These are phyloP conservation scores for Botrytis fabae DNA, from an alignment of 2,329 filamentous ascomycete species.

Conservation along the genomic window DNA sequence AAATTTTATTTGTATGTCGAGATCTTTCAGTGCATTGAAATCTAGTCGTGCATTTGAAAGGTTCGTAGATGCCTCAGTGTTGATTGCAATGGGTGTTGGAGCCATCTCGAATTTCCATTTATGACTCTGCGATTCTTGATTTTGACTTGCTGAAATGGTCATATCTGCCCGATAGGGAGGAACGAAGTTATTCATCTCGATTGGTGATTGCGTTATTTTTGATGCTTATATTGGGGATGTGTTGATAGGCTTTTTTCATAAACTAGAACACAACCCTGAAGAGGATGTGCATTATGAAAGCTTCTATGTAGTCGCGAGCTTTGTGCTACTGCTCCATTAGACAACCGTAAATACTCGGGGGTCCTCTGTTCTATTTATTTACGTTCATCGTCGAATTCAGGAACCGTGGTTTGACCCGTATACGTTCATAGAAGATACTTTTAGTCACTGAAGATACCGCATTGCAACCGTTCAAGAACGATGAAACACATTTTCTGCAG, in stretches of 20 bases:
- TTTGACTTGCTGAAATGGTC: accelerated
- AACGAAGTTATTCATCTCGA: neutral
- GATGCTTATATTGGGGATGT: neutral
- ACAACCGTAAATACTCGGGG: neutral
- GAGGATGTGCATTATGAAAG: neutral
- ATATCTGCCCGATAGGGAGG: neutral
- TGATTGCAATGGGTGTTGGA: neutral
- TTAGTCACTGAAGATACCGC: neutral
- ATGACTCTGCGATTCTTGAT: neutral
- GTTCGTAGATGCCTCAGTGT: neutral
- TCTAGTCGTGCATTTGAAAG: neutral
- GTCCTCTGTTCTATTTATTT: neutral
- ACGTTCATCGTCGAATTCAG: accelerated
- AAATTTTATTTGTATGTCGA: neutral
- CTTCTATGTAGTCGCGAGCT: neutral
- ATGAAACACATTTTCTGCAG: neutral
- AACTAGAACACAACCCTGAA: neutral
- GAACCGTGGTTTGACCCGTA: neutral
- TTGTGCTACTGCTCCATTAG: neutral
- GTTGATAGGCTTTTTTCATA: accelerated
- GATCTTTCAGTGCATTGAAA: neutral
- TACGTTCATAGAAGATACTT: neutral
- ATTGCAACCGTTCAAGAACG: neutral
- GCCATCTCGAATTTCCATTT: neutral
- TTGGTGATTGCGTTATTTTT: neutral